Conservation (phyloP, 495 filamentous ascomycete species). For the Trichoderma virens region DNA sequence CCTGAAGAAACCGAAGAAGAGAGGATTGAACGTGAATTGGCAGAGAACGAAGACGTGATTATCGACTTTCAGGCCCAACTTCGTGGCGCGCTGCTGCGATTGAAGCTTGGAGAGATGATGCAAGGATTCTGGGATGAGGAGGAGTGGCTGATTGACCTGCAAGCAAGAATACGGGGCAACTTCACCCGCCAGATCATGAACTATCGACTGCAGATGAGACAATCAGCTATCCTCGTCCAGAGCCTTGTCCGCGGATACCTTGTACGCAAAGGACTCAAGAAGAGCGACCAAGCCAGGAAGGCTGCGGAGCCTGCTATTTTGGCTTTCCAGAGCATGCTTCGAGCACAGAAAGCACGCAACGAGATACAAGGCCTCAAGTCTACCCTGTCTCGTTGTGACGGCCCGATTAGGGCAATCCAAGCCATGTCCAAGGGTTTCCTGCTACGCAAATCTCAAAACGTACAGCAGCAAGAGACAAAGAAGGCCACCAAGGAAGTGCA, state of each 20-base stretch:
- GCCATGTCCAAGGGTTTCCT: slow-evolving; percentile 57
- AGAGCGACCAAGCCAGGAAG: slow-evolving; percentile 16
- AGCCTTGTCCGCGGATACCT: slow-evolving; percentile 74
- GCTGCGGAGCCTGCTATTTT: slow-evolving; percentile 60
- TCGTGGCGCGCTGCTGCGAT: slow-evolving; percentile 69
- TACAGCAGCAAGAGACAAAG: slow-evolving; percentile 47
- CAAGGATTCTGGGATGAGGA: slow-evolving; percentile 87
- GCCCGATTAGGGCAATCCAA: slow-evolving; percentile 61
- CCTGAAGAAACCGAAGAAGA: slow-evolving; percentile 85
- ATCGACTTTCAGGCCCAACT: slow-evolving; percentile 79
- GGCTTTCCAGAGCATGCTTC: slow-evolving; percentile 73
- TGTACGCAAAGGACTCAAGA: slow-evolving; percentile 61
- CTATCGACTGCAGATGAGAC: slow-evolving; percentile 71
- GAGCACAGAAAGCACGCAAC: slow-evolving; percentile 66
- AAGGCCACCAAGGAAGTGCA: slow-evolving; percentile 37
- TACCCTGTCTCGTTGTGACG: slow-evolving; percentile 47
- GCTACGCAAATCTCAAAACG: slow-evolving; percentile 39
- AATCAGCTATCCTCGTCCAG: slow-evolving; percentile 69
- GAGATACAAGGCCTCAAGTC: slow-evolving; percentile 57
- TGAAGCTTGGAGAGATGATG: slow-evolving; percentile 77
- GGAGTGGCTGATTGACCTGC: slow-evolving; percentile 66
- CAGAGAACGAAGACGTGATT: slow-evolving; percentile 63
- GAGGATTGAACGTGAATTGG: slow-evolving; percentile 73
- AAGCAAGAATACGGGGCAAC: slow-evolving; percentile 72
- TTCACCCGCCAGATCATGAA: slow-evolving; percentile 61